Percentiles rank a stretch among this genome's conserved stretches.
phyloP scores from a whole-genome alignment of 305 asterid species.

The Fraxinus nigra region DNA sequence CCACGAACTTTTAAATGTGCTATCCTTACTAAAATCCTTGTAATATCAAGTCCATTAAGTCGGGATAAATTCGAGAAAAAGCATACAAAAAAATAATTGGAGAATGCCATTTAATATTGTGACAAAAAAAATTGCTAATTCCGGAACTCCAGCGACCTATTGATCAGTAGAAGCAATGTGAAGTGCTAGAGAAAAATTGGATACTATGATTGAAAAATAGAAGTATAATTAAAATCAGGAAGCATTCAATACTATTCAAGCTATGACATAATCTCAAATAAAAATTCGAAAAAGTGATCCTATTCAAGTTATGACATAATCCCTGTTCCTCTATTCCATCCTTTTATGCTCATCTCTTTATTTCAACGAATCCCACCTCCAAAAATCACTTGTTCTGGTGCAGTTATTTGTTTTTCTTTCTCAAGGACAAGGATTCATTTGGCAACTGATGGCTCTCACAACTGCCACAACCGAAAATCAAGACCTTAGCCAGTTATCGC shows the following conservation, averaged over 20 bases:
- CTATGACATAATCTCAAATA: neutral
- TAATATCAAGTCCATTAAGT: neutral
- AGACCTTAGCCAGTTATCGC: neutral
- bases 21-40: neutral
- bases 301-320: neutral
- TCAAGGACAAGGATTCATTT: neutral
- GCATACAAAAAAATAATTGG: neutral
- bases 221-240: neutral
- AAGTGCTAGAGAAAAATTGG: neutral
- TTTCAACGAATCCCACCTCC: neutral
- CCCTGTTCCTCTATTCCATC: neutral
- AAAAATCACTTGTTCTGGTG: neutral
- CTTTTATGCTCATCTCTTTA: neutral
- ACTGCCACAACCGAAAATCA: neutral
- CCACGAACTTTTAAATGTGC: constrained; percentile 4
- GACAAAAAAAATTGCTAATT: neutral
- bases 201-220: neutral
- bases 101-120: neutral
- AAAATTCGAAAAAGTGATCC: neutral
- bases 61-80: neutral
- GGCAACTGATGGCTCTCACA: neutral
- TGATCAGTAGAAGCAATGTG: neutral
- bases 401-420: neutral
- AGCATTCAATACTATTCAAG: neutral
- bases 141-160: neutral